Evolutionary conservation across 2,329 filamentous ascomycete genomes (phyloP), one percentile per base, ranked within the genome.

Genomic region (Xylaria multiplex): DNA sequence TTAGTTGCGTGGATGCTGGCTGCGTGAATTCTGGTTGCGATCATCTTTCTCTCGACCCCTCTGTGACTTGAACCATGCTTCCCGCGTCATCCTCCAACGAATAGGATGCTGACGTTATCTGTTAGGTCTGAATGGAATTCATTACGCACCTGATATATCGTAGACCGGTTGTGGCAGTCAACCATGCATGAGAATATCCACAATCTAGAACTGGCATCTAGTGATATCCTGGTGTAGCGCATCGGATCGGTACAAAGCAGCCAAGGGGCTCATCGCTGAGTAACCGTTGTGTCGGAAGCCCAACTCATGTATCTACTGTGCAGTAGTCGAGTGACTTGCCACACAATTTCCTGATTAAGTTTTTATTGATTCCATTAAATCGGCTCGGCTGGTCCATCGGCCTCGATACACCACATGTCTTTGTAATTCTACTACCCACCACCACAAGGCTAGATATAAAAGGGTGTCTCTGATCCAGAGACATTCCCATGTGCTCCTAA

Each of bases 101-200:
- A 69, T 69, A 42, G 57, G 55, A 63, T 59, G 65, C 62, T 65
- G 55, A 67, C 65, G 24, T 67, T 64, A 55, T 48, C 49, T 43
- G 5, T 35, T 24, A 22, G 19, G 35, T 37, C 46, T 50, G 46
- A 24, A 48, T 59, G 54, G 59, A 48, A 52, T 58, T 59, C 42
- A 59, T 48, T 50, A 53, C 53, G 56, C 53, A 66, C 14, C 58
- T 46, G 27, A 30, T 35, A 46, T 52, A 32, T 55, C 48, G 59
- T 58, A 67, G 62, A 65, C 59, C 55, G 65, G 65, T 53, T 61
- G 59, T 65, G 49, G 60, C 42, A 59, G 55, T 46, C 61, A 43
- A 65, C 40, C 67, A 46, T 65, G 64, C 67, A 67, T 59, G 61
- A 40, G 43, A 62, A 56, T 27, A 27, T 50, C 58, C 40, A 62